Percentiles rank a stretch among this genome's conserved stretches.
Evolutionary conservation across 345 rosid species (phyloP).

Genomic region (Tarenaya hassleriana): DNA sequence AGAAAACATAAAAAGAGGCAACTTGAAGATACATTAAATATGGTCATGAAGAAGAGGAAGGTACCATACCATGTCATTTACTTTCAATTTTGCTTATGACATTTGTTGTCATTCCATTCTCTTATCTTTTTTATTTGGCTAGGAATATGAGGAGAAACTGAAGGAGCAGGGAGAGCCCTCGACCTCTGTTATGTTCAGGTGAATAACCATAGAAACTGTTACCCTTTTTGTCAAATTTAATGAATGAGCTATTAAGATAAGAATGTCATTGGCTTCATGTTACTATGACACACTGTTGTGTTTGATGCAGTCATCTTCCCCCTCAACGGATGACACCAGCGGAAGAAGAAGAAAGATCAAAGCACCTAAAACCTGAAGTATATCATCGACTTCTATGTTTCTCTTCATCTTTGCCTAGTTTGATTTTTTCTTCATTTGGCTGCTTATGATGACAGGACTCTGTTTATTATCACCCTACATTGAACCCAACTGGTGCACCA

Average conservation of each 20-base stretch:
- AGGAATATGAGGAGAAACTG: conserved; percentile 93
- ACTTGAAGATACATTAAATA: conserved; percentile 92
- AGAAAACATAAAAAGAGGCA: conserved; percentile 98
- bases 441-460: conserved; percentile 65
- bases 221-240: conserved; percentile 8
- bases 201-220: conserved; percentile 8
- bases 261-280: conserved; percentile 8
- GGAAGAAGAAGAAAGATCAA: conserved; percentile 77
- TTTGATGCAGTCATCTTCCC: conserved; percentile 74
- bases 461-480: conserved; percentile 89
- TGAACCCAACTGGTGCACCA: conserved; percentile 97
- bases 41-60: conserved; percentile 88
- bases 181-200: conserved; percentile 97
- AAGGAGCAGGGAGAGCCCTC: conserved; percentile 91
- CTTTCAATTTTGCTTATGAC: conserved; percentile 13
- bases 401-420: conserved; percentile 10
- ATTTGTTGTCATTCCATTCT: conserved; percentile 7
- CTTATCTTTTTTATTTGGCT: conserved; percentile 9
- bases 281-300: conserved; percentile 2
- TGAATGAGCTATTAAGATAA: conserved; percentile 7
- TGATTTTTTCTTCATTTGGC: conserved; percentile 11
- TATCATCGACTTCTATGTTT: conserved; percentile 10
- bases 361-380: conserved; percentile 90
- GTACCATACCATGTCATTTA: conserved; percentile 27
- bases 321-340: conserved; percentile 66